Evolutionary conservation across 208 protist species (phyloP), one percentile per base, ranked within the genome.

Genomic region (Phytomonas sp.): DNA sequence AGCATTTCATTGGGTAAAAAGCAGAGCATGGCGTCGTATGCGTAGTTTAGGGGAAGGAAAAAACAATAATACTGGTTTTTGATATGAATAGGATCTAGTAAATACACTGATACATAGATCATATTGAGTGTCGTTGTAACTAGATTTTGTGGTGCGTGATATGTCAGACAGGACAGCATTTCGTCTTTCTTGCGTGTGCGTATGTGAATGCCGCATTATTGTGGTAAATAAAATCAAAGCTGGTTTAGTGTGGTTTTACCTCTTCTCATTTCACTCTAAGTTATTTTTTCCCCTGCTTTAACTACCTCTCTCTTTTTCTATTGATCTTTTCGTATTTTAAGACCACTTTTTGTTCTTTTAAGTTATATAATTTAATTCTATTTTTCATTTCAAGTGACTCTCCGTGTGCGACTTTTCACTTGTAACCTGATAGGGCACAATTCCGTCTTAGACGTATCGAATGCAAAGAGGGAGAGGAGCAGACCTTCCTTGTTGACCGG

Each of bases 181-280:
- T 67, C 34, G n/a, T 67, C 32, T 56, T 74, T 11, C 4, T 68
- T 26, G 30, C 61, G 72, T 74, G 23, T 67, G 61, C 68, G 56
- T 67, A 33, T 26, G 56, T 32, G 66, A 17, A 20, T 65, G 30
- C 31, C 31, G 4, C 60, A 23, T 13, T 76, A 34, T 66, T 76
- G 17, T 76, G 46, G 68, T 28, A 51, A 51, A 51, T 51, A n/a
- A 20, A 2, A 51, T 51, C 40, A 20, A 51, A 51, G 4, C 40
- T 23, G 40, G 40, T 51, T 23, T 51, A 51, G 40, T 51, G 40
- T 51, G 13, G 2, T 51, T 17, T 17, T 15, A 51, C 40, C 20
- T 51, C 20, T 2, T 51, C 13, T 20, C 20, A 2, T 23, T 51
- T 51, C 20, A 51, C 13, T 6, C 20, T 23, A 51, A 15, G 13